A percentile compares a stretch with the other conserved stretches of the same genome.
phyloP scores from a whole-genome alignment of 2,329 filamentous ascomycete species.

The Chrysosporium keratinophilum region DNA sequence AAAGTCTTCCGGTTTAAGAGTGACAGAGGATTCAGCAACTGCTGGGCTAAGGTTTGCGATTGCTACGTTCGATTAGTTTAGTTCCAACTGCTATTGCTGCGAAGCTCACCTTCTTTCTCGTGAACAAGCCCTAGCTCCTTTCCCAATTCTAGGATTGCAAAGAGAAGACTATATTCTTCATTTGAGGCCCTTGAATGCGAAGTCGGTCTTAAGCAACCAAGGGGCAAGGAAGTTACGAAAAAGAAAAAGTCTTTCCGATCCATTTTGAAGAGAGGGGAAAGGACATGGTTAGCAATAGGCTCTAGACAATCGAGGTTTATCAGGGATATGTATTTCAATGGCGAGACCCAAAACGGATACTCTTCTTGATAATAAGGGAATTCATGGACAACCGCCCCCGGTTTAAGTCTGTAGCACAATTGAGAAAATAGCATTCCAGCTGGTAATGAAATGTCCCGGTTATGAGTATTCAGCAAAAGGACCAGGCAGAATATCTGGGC shows the following conservation, averaged over 20 bases:
- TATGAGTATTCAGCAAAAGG: conserved; percentile 15
- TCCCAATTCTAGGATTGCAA: conserved; percentile 59
- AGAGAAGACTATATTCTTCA: conserved; percentile 48
- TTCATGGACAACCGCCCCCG: neutral
- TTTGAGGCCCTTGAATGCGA: conserved; percentile 41
- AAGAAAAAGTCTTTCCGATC: conserved; percentile 27
- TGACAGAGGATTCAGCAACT: conserved; percentile 17
- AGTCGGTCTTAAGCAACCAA: conserved; percentile 39
- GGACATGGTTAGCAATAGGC: conserved; percentile 27
- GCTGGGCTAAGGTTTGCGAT: conserved; percentile 11
- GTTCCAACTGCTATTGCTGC: neutral
- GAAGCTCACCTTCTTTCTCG: conserved; percentile 45
- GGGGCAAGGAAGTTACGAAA: conserved; percentile 52
- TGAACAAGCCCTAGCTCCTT: conserved; percentile 61
- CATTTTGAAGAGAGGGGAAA: conserved; percentile 28
- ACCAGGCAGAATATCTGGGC: conserved; percentile 17
- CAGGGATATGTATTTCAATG: conserved; percentile 29
- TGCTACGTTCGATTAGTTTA: neutral
- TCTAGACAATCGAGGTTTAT: conserved; percentile 30
- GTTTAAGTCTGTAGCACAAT: conserved; percentile 15
- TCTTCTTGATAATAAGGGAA: conserved; percentile 11
- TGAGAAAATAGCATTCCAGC: conserved; percentile 16
- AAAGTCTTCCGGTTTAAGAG: conserved; percentile 29
- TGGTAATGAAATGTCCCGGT: conserved; percentile 13
- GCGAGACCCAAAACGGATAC: conserved; percentile 28